Percentiles rank a stretch among this genome's conserved stretches.
phyloP scores from a whole-genome alignment of 176 grass and related monocot species.

The Secale cereale region DNA sequence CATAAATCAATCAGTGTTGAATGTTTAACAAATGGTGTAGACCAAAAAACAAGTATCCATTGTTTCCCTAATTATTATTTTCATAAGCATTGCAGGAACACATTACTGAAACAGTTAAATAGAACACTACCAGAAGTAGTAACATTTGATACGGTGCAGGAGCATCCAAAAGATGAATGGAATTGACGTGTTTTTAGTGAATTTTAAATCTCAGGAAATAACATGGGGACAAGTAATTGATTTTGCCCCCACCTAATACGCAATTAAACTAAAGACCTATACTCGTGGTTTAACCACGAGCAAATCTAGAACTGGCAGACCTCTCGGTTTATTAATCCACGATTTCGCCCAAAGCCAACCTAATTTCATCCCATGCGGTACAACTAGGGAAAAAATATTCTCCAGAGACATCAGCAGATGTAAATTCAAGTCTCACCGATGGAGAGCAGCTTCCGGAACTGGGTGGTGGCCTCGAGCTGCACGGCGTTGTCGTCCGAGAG shows the following conservation, averaged over 20 bases:
- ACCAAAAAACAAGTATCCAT: background rate
- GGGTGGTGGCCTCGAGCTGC: constrained; percentile 78
- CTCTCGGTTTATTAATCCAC: background rate
- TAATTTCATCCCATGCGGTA: background rate
- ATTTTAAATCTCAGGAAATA: background rate
- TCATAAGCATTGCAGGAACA: background rate
- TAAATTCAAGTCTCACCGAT: constrained; percentile 53
- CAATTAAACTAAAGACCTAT: background rate
- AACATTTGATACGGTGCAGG: background rate
- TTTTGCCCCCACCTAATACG: background rate
- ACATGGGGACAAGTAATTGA: background rate
- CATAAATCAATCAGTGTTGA: background rate
- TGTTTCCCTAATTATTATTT: background rate
- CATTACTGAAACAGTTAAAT: background rate
- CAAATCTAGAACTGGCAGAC: background rate
- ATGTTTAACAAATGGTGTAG: background rate
- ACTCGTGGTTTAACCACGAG: background rate
- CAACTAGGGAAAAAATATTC: background rate
- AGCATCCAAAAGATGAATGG: background rate
- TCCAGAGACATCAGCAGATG: background rate
- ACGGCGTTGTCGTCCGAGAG: constrained; percentile 57
- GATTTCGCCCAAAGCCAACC: background rate
- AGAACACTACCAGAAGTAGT: background rate
- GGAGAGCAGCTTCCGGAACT: constrained; percentile 85
- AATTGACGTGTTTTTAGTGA: background rate